A percentile compares a stretch with the other conserved stretches of the same genome.
Evolutionary conservation across 164 flowering plant genomes (phyloP).

Genomic region (Stephania cephalantha): DNA sequence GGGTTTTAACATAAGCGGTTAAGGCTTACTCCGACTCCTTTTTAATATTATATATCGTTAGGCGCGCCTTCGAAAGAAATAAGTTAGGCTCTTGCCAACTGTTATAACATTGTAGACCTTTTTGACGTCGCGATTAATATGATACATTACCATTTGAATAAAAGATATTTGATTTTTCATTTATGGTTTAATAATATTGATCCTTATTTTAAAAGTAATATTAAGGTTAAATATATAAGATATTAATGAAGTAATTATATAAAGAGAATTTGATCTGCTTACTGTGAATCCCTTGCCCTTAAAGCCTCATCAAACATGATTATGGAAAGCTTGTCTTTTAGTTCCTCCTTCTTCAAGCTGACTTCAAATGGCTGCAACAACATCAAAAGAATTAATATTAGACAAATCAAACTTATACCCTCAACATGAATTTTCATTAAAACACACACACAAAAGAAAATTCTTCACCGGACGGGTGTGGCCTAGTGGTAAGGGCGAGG

Average conservation of each 20-base stretch:
- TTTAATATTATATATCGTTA: no score
- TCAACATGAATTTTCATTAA: not conserved
- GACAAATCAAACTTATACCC: no score
- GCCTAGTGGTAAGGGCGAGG: no score
- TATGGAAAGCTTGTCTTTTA: constrained; percentile 51
- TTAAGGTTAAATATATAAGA: constrained; percentile 6
- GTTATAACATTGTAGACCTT: no score
- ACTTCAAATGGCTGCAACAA: constrained; percentile 30
- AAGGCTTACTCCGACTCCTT: no score
- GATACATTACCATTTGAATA: no score
- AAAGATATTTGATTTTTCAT: not conserved
- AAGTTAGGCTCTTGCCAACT: no score
- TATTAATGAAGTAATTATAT: not conserved
- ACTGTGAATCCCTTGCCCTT: constrained; percentile 51
- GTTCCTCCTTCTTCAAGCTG: constrained; percentile 46
- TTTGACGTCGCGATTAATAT: no score
- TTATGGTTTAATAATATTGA: not conserved
- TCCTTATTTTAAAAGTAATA: not conserved
- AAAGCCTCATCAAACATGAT: constrained; percentile 57
- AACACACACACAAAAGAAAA: constrained; percentile 3
- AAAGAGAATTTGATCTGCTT: constrained; percentile 22
- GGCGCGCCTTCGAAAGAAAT: no score
- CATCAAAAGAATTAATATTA: no score
- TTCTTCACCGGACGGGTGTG: no score
- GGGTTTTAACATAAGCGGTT: no score